Conservation (phyloP, 139 green algal species). For the Chlamydomonas sp. region DNA sequence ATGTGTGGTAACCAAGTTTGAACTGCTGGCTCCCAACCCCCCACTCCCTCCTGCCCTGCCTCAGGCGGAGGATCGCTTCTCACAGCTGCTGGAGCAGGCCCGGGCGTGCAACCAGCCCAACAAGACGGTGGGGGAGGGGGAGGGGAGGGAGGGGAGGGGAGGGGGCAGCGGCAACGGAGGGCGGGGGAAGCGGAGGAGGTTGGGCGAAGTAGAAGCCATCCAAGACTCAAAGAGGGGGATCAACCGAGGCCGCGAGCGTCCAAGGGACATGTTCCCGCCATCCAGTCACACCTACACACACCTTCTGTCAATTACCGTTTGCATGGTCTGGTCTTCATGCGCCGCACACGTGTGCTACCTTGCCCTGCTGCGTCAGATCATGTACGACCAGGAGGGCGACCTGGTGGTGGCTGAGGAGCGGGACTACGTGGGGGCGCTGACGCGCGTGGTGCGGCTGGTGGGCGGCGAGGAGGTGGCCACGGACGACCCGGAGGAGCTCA, state of each 20-base stretch:
- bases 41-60: background rate
- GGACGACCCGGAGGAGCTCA: slow-evolving; percentile 24
- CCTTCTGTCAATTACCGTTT: too few species aligned
- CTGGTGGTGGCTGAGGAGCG: slow-evolving; percentile 38
- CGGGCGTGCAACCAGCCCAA: slow-evolving; percentile 43
- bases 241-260: too few species aligned
- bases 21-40: too few species aligned
- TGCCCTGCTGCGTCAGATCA: background rate
- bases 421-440: slow-evolving; percentile 56
- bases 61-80: slow-evolving; percentile 30
- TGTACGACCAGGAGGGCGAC: slow-evolving; percentile 56
- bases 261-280: background rate
- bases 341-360: too few species aligned
- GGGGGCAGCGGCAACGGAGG: background rate
- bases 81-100: slow-evolving; percentile 38
- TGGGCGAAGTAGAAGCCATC: too few species aligned
- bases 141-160: background rate
- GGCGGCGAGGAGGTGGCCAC: slow-evolving; percentile 4
- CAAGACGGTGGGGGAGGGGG: slow-evolving; percentile 28
- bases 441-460: slow-evolving; percentile 29
- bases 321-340: too few species aligned
- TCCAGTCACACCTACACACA: background rate
- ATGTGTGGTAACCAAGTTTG: too few species aligned
- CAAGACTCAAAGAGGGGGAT: too few species aligned
- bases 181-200: background rate